Evolutionary conservation across 306 rosid species (phyloP), one percentile per base, ranked within the genome.

Genomic region (Coriaria nepalensis): DNA sequence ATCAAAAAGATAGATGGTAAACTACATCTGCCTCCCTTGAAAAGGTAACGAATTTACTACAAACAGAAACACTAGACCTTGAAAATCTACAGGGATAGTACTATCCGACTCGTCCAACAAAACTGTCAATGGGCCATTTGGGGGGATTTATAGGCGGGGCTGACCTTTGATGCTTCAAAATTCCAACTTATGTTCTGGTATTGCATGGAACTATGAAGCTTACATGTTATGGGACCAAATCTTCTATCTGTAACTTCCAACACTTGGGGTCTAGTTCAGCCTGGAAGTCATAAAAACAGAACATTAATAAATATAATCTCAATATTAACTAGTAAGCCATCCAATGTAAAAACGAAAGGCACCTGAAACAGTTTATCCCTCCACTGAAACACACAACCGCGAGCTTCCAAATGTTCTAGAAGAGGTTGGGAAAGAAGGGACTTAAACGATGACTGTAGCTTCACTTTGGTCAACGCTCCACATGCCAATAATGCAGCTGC

Each of bases 211-310:
- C 29, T 20, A 20, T 20, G 29, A 20, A 20, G 29, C 29, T 20
- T 20, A 7, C 45, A 13, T 7, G 8, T 20, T 46, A 35, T 45
- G 55, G 76, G 72, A 72, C 46, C 55, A 68, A 61, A 62, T 90
- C 98, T 70, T 82, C 86, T 42, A 73, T 59, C 69, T 55, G 77
- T 57, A 75, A 50, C 67, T 90, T 90, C 98, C 98, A 90, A 60
- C 94, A 90, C 52, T 47, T 73, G 0, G 98, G 93, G 58, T 90
- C 98, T 73, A 79, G 62, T 71, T 90, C 95, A 49, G 87, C 95
- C 98, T 90, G 90, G 45, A 42, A 64, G 64, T 39, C 68, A 59
- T 6, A 65, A 42, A 56, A 56, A 66, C 37, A 59, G 53, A 9
- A 33, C 45, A 39, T 13, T 40, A 55, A 33, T 9, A 6, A 37